Evolutionary conservation across 768 basidiomycete genomes (phyloP), one percentile per base, ranked within the genome.

Genomic region (Lactarius quietus): DNA sequence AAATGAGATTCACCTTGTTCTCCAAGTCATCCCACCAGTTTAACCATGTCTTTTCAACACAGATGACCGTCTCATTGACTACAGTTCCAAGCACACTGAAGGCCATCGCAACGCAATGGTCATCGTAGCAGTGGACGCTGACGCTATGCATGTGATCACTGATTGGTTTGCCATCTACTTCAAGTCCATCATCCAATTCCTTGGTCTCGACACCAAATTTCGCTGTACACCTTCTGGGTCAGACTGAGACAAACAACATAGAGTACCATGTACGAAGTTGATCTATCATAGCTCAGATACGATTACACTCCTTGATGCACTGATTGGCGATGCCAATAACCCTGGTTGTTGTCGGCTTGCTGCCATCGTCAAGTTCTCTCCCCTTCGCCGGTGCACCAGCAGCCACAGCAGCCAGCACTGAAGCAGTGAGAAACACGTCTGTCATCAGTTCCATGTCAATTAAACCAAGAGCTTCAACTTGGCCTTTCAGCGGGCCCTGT

Each of bases 391-490:
- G 76, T 10, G 79, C 73, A 2, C 66, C 63, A 14, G 74, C 76
- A 1, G 88, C 87, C 26, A 97, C 91, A 62, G 97, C 96, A 59
- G 93, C 95, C 23, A 99, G 79, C 9, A 89, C 95, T 14, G 87
- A 90, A 10, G 97, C 96, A 2, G 95, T 98, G 78, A 98, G 83
- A 81, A 99, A 99, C 26, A 95, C 97, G 74, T 99, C 97, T 7
- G 97, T 99, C 97, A 99, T 98, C n/a, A 89, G 88, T 76, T 97
- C 94, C 97, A 98, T 98, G 74, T 98, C 93, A 26, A 98, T 86
- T 70, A 88, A 84, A 58, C 90, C 92, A 57, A 97, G 82, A 2
- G 91, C 91, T 69, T 87, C 87, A 56, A 99, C 82, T 70, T 86
- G 80, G 0, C 94, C 92, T 15, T 86, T 76, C 0, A 90, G 88